Base-by-base conservation (phyloP, 2,329 filamentous ascomycete species). In the Ceratocystis variospora region DNA sequence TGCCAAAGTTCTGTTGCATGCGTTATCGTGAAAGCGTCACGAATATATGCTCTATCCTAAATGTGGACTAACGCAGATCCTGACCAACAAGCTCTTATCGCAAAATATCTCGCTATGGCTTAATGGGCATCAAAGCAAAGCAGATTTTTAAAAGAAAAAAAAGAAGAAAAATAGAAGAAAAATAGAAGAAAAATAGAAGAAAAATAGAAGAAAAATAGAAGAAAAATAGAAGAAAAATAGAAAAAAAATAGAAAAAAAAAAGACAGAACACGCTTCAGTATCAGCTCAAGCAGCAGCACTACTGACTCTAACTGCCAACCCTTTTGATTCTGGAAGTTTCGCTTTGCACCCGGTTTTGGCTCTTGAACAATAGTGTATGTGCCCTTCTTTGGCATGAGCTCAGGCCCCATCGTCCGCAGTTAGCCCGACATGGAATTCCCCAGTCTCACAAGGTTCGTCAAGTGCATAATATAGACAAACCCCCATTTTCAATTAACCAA, bases 271-370 rank as follows among this genome's bases (percentile, higher is more conserved):
- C 31, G 31, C 31, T 7, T 10, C 46, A 50, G 46, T 50, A n/a
- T 22, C 19, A 22, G 19, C 46, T 50, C 10, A 22, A 50, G 46
- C 10, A 22, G n/a, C 22, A 25, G 22, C 22, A 25, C 22, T 50
- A 22, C n/a, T 22, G 10, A 12, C 46, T 50, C 22, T 25, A 25
- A 25, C 2, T 25, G 2, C 22, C 22, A 50, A 3, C 7, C 53
- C 15, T 28, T 57, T 57, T 28, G 53, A 22, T 57, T 57, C 53
- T 57, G 53, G 53, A 57, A 57, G 53, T 57, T 57, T 57, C 53
- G 50, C 12, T 25, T 10, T 25, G 50, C 19, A 55, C 25, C 17
- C 50, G 17, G 15, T 7, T 12, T 10, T 25, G 19, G 25, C 8
- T 55, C 46, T 50, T 50, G 8, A 50, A 50, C n/a, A 50, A 31